Evolutionary conservation across 2,329 filamentous ascomycete genomes (phyloP), one percentile per base, ranked within the genome.

Genomic region (Dactylellina parvicollis): DNA sequence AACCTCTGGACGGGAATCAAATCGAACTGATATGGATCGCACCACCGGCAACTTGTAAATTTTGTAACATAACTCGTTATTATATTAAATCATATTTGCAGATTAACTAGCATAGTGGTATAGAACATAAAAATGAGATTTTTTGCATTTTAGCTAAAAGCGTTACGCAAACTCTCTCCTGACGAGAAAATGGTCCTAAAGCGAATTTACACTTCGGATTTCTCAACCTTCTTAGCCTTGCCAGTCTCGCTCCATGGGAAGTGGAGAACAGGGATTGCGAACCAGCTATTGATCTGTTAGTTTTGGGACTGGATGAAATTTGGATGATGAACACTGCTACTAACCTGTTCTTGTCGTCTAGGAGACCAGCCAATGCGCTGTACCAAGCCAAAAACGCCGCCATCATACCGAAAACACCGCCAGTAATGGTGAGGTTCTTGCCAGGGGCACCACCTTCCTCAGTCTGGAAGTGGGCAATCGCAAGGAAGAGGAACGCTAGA

Each of bases 331-430:
- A 32, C 38, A 34, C 32, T n/a, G n/a, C n/a, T 71, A 76, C 55
- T 75, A 76, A 78, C 77, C 67, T 79, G 79, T 85, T 85, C 77
- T 80, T 82, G 57, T 79, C 81, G 77, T 95, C 91, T 74, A 90
- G 89, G 67, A 95, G 87, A 86, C 91, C 91, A 57, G 91, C 90
- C 72, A 94, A 84, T 36, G 92, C 91, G 78, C 92, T 92, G 82
- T 94, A 96, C 92, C 92, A 96, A 2, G 92, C 91, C 64, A 91
- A 79, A 79, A 96, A 95, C 0, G 91, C 90, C 0, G 91, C 88
- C 4, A 95, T 78, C 74, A 95, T 85, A n/a, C 92, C 92, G 79
- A 95, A 94, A 74, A 88, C 84, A 59, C 92, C 92, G 75, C 90
- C 92, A 2, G 89, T 87, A 80, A 89, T 90, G 77, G 87, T 87